Evolutionary conservation across 768 basidiomycete genomes (phyloP), one percentile per base, ranked within the genome.

Genomic region (Lentinula sp.): DNA sequence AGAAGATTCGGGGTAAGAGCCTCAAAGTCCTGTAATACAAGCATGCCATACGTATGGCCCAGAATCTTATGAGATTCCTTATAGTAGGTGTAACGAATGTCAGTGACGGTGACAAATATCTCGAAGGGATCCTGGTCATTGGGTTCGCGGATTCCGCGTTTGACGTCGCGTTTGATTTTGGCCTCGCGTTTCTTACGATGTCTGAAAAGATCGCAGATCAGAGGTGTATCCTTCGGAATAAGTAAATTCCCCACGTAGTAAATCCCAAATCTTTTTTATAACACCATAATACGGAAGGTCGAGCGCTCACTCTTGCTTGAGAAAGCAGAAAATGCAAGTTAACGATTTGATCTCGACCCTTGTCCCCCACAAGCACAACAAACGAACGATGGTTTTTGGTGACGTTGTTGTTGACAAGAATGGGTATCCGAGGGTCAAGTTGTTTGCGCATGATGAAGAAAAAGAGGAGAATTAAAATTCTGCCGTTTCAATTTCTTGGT

Each of bases 221-320:
- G 57, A 53, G 41, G 33, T 33, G 35, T 61, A 50, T 32, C 54
- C 5, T 46, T 62, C 58, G 37, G 23, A 9, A 43, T 60, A 3
- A 23, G 54, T 45, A 58, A 15, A 56, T 50, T n/a, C 77, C 85
- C 65, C 66, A 90, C 92, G 85, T 95, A 8, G 94, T 95, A 69
- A 99, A 99, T 0, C 95, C 96, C 0, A 99, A 80, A 42, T 98
- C 95, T 71, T 98, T 98, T 77, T 97, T 98, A 81, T 99, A 99
- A 67, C 95, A 97, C 97, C 97, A 99, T 63, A 98, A 76, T 1
- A 97, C 95, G 6, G 90, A 92, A 1, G 94, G 94, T 15, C 94
- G 81, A 4, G 93, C 90, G 20, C 92, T 94, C 2, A 94, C 87
- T 58, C 90, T 83, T 13, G 91, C 90, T 72, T 98, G 95, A 0